Base-by-base conservation (phyloP, 1,139 yeast genomes). In the Hyphopichia fennica region DNA sequence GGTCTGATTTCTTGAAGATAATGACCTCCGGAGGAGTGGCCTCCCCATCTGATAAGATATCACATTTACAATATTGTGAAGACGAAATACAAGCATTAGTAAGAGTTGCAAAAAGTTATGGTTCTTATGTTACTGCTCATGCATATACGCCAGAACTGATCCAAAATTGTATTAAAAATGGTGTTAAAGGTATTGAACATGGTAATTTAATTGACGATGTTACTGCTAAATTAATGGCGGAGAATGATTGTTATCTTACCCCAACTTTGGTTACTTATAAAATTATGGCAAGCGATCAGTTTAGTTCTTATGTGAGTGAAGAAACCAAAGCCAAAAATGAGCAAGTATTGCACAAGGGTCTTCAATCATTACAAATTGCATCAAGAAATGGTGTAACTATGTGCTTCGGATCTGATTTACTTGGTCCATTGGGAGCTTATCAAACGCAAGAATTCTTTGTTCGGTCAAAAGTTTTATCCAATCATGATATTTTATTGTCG, bases 111-210 rank as follows among this genome's bases (percentile, higher is more conserved):
- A 38, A 51, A 11, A 42, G 52, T 17, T 54, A 54, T 35, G 54
- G 52, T 15, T 53, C 61, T 7, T 54, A 47, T 45, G 60, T 54
- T 20, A 56, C 61, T 33, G 59, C 60, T 7, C 61, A 57, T 41
- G 54, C 57, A 13, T 57, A 57, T 38, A 56, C 61, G 4, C 51
- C 59, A 3, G 42, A 42, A 16, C 44, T 54, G 5, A 57, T 57
- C 19, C 45, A 47, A 36, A 50, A 47, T 18, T 54, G 60, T 42
- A 42, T 57, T 16, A 42, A 45, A 9, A 51, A 50, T 43, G 62
- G 62, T 7, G 56, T 53, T 7, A 51, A 43, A 33, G 62, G 62
- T 16, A 54, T 57, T 38, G 62, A 57, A 40, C 62, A 57, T 39
- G 62, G 62, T 2, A 57, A 57, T 35, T 35, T 57, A 23, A 39